phyloP scores from a whole-genome alignment of 345 rosid species.

The Eucalyptus pauciflora region DNA sequence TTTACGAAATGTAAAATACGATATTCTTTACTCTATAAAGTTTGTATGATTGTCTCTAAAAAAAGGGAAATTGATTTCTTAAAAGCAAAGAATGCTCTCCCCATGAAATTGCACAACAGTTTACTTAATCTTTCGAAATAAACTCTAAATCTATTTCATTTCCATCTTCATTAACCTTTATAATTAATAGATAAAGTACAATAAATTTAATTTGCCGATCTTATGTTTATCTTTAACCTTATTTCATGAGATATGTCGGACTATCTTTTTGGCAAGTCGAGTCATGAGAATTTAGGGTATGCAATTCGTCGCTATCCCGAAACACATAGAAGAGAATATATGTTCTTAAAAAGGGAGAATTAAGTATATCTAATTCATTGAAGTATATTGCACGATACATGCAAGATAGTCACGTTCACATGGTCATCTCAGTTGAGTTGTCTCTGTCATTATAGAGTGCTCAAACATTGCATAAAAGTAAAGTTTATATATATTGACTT shows the following conservation, averaged over 20 bases:
- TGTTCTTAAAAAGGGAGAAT: neutral
- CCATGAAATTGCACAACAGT: neutral
- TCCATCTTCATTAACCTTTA: neutral
- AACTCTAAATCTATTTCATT: neutral
- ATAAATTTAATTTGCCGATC: neutral
- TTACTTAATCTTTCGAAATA: neutral
- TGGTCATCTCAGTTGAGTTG: neutral
- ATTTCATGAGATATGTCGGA: neutral
- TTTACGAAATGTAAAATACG: neutral
- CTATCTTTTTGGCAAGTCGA: neutral
- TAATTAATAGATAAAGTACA: neutral
- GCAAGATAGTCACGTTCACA: neutral
- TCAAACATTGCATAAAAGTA: neutral
- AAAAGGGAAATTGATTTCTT: neutral
- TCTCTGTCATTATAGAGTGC: neutral
- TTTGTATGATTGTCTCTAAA: neutral
- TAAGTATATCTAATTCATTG: neutral
- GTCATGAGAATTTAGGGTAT: neutral
- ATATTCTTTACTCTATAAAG: neutral
- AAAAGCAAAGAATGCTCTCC: neutral
- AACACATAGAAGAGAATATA: neutral
- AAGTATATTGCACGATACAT: neutral
- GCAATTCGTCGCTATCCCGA: neutral
- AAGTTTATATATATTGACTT: neutral
- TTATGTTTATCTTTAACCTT: neutral